Percentiles rank a stretch among this genome's conserved stretches.
Evolutionary conservation across 2,329 filamentous ascomycete genomes (phyloP).

Genomic region (Aspergillus melleus): DNA sequence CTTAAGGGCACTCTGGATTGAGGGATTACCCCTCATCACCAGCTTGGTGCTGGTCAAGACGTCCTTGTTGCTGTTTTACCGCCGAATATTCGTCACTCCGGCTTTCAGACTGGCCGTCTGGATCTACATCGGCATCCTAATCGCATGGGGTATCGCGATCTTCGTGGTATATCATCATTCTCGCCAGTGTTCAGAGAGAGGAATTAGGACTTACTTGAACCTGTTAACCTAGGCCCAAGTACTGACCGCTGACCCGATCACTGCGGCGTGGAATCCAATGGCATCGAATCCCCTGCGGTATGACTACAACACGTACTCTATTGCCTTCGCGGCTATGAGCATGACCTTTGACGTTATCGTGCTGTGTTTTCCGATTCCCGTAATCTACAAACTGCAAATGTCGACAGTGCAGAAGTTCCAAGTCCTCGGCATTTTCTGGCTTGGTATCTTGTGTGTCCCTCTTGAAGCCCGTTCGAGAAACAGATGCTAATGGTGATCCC

Average conservation of each 20-base stretch:
- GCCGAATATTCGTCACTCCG: not conserved
- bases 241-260: not conserved
- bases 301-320: not conserved
- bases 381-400: constrained; percentile 1
- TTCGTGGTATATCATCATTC: not conserved
- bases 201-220: not conserved
- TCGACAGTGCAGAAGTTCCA: constrained; percentile 1
- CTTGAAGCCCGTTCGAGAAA: not conserved
- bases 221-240: not conserved
- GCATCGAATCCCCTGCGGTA: not conserved
- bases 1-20: constrained; percentile 3
- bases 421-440: constrained; percentile 4
- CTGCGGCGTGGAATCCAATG: not conserved
- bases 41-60: constrained; percentile 1
- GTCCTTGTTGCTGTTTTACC: constrained; percentile 1
- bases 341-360: constrained; percentile 4
- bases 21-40: not conserved
- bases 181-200: not conserved
- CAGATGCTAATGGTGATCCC: not conserved
- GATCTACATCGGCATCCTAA: not conserved
- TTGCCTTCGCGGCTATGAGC: constrained; percentile 1
- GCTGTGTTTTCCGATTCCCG: constrained; percentile 4
- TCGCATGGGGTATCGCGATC: not conserved
- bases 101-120: not conserved
- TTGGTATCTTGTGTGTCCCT: constrained; percentile 1